Evolutionary conservation across 805 yeast species (phyloP), one percentile per base, ranked within the genome.

Genomic region (Phaffomyces antillensis): DNA sequence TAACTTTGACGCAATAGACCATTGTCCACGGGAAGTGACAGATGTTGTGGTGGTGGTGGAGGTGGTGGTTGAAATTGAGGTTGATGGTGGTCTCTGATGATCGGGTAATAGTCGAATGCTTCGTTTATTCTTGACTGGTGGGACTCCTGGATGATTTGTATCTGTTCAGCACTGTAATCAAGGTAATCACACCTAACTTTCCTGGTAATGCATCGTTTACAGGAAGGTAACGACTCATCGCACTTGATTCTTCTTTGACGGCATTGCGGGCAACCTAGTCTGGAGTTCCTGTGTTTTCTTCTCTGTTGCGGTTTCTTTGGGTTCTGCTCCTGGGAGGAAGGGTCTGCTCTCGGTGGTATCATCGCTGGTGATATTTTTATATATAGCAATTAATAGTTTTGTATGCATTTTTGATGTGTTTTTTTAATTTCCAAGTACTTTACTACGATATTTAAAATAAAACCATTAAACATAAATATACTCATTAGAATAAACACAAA

Each of bases 241-340:
- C 86, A 80, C 52, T 79, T 80, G 52, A 80, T 72, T 23, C 82
- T 63, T 26, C 85, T 65, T 44, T 68, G 67, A 51, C 79, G 79
- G 60, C 86, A 80, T 37, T 79, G 77, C 5, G 76, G 77, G 59
- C 91, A 84, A 11, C 91, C 60, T 9, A 52, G 41, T 31, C 52
- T 46, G 3, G 86, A 79, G 64, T 82, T 82, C 44, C 79, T 70
- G 60, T 81, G 88, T 49, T 72, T 76, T 50, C 81, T 66, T 43
- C 86, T 65, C 16, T 47, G 54, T 2, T 31, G 37, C 13, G 39
- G 37, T 33, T 32, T 47, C 41, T 37, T 40, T 5, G 28, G 9
- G 28, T 15, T 24, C 36, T 31, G n/a, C 24, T 41, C 18, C 15
- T 35, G 25, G 2, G 10, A 4, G 13, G 12, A 28, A 7, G 30